Evolutionary conservation across 345 rosid species (phyloP), one percentile per base, ranked within the genome.

Genomic region (Orychophragmus violaceus): DNA sequence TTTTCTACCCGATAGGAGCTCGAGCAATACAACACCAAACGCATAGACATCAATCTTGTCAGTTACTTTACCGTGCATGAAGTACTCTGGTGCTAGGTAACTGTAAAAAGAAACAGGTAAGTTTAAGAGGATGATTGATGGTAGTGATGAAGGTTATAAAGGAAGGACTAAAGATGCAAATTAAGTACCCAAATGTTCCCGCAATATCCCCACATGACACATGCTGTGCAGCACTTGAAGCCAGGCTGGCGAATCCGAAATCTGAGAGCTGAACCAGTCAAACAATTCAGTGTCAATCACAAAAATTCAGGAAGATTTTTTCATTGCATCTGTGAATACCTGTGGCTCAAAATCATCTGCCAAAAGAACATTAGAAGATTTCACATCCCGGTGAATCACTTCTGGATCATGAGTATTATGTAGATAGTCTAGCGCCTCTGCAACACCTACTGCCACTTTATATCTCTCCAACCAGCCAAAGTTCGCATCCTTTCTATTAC

Each of bases 1-100:
- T 84, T 77, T 85, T 84, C 89, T 88, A 18, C 99, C 93, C 4
- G 95, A 83, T 19, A 94, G 82, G 59, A 94, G 96, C 83, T 94
- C 99, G 33, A 94, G 92, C 41, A 90, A 82, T 68, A 94, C 95
- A 60, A 94, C 92, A 49, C 99, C 99, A 75, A 83, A 85, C 39
- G 99, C 96, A 76, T 88, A 94, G 28, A 94, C 97, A 80, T 94
- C 99, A 25, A 90, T 79, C 81, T 83, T 91, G 80, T 94, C 91
- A 27, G 89, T 90, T 74, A 94, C 85, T 82, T 82, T 88, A 36
- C 99, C 99, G 19, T 90, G 85, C 95, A 85, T 82, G 71, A 94
- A 85, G 77, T 90, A 94, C 72, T 94, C 99, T 19, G 99, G 99
- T 75, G 99, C 99, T 85, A 94, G 76, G 77, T 94, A 94, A 68